Evolutionary conservation across 768 basidiomycete species (phyloP).

Genomic region (Psilocybe cyanescens): DNA sequence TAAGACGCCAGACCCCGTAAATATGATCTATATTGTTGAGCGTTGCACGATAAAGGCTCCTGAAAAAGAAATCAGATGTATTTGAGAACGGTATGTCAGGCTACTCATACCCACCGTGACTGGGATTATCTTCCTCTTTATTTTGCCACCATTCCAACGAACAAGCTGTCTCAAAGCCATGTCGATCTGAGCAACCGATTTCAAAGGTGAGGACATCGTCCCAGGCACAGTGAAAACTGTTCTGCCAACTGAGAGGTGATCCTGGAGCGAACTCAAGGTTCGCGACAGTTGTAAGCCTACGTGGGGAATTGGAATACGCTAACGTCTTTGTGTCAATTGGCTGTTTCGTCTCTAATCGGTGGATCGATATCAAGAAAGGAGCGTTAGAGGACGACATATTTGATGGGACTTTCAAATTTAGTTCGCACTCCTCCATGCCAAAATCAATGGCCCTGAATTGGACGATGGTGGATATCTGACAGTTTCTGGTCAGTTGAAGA

Average conservation of each 20-base stretch:
- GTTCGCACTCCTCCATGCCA: slow-evolving; percentile 7
- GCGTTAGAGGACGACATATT: neutral
- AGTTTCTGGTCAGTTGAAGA: neutral
- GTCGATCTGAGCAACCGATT: neutral
- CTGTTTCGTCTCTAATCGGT: neutral
- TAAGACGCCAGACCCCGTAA: too few species aligned
- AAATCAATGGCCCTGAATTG: slow-evolving; percentile 9
- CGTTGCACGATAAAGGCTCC: neutral
- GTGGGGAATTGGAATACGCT: neutral
- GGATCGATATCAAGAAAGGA: neutral
- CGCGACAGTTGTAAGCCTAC: neutral
- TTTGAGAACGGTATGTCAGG: neutral
- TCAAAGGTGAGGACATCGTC: slow-evolving; percentile 7
- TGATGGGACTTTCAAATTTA: neutral
- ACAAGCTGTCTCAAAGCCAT: neutral
- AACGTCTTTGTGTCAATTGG: neutral
- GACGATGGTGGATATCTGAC: slow-evolving; percentile 3
- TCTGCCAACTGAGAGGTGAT: neutral
- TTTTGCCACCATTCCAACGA: slow-evolving; percentile 9
- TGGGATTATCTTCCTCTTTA: neutral
- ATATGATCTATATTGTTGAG: too few species aligned
- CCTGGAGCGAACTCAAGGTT: neutral
- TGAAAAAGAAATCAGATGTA: neutral
- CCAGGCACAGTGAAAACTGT: neutral
- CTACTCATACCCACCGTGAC: neutral